A percentile compares a stretch with the other conserved stretches of the same genome.
Evolutionary conservation across 116 monocot species (phyloP).

Genomic region (Posidonia oceanica): DNA sequence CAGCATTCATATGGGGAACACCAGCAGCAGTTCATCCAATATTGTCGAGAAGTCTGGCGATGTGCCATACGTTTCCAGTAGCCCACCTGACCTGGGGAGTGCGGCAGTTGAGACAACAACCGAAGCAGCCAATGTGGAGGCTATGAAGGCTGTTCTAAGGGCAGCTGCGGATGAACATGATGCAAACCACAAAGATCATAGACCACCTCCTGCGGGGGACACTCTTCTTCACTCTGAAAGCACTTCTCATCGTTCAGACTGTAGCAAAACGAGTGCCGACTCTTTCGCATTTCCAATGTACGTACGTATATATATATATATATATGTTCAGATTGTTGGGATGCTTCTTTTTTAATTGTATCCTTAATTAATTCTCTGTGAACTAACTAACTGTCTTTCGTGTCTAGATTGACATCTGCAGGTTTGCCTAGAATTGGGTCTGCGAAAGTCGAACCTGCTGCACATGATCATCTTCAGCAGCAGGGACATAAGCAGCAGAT

Average conservation of each 20-base stretch:
- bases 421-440: not conserved
- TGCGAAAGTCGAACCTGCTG: constrained; percentile 1
- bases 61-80: not conserved
- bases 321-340: not conserved
- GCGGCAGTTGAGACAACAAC: not conserved
- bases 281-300: constrained; percentile 76
- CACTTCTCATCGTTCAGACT: constrained; percentile 33
- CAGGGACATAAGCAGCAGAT: not conserved
- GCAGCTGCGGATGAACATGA: constrained; percentile 5
- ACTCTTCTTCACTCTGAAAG: constrained; percentile 6
- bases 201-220: not conserved
- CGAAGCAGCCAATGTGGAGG: constrained; percentile 23
- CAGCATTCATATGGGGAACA: not conserved
- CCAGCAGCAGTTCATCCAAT: constrained; percentile 5
- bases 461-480: not conserved
- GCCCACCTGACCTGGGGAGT: not conserved
- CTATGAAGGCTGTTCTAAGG: constrained; percentile 24
- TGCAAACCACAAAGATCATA: not conserved
- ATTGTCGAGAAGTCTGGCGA: constrained; percentile 28
- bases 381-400: not conserved
- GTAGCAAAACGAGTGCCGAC: constrained; percentile 32
- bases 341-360: not conserved
- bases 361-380: not conserved
- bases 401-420: constrained; percentile 4
- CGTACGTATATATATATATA: not conserved